Conservation (phyloP, 2,329 filamentous ascomycete genomes). For the Alternaria conjuncta region DNA sequence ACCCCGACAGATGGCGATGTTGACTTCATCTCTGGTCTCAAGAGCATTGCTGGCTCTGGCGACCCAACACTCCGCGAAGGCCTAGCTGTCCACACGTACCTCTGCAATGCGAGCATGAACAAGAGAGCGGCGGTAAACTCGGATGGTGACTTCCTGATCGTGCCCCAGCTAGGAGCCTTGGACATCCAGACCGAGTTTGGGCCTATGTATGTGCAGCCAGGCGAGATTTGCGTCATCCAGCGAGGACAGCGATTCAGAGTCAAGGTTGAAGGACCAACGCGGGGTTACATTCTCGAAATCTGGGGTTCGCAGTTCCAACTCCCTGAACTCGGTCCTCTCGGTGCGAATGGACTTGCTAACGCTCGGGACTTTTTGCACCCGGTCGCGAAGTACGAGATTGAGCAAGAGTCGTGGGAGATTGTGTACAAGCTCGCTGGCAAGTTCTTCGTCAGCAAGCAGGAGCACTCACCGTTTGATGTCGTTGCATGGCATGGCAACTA, state of each 20-base stretch:
- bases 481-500: slow-evolving; percentile 84
- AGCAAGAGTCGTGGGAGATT: slow-evolving; percentile 51
- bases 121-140: slow-evolving; percentile 59
- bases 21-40: slow-evolving; percentile 45
- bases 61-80: slow-evolving; percentile 48
- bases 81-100: slow-evolving; percentile 43
- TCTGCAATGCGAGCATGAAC: slow-evolving; percentile 47
- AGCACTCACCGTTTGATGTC: slow-evolving; percentile 78
- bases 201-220: slow-evolving; percentile 74
- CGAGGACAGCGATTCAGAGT: slow-evolving; percentile 77
- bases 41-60: slow-evolving; percentile 48
- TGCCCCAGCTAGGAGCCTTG: slow-evolving; percentile 74
- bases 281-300: slow-evolving; percentile 71
- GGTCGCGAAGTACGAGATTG: slow-evolving; percentile 68
- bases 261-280: slow-evolving; percentile 65
- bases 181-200: slow-evolving; percentile 82
- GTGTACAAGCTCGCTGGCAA: slow-evolving; percentile 65
- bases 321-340: slow-evolving; percentile 48
- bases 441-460: slow-evolving; percentile 69
- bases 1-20: slow-evolving; percentile 39
- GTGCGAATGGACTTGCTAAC: slow-evolving; percentile 50
- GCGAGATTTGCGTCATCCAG: slow-evolving; percentile 79
- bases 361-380: slow-evolving; percentile 73
- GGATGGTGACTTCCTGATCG: slow-evolving; percentile 79
- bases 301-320: slow-evolving; percentile 50